A percentile compares a stretch with the other conserved stretches of the same genome.
Conservation (phyloP, 148 eudicot genomes). For the Rhododendron griersonianum region DNA sequence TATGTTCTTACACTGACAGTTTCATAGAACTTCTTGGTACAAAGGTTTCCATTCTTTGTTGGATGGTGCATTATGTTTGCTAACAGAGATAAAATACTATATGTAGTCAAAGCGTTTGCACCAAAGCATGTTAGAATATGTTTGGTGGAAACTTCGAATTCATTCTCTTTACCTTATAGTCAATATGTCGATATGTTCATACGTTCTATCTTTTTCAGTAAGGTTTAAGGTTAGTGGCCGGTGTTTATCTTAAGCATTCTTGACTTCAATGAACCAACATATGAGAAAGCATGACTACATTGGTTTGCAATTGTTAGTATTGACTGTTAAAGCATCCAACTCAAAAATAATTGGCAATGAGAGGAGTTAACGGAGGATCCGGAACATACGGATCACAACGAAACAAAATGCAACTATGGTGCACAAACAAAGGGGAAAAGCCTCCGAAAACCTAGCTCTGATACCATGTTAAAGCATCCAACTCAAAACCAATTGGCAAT, state of each 20-base stretch:
- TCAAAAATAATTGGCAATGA: too few relatives aligned
- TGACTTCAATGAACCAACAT: conserved; percentile 1
- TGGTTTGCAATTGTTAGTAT: background rate
- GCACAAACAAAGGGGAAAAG: too few relatives aligned
- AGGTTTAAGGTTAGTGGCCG: background rate
- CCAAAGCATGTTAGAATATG: background rate
- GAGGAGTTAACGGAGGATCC: too few relatives aligned
- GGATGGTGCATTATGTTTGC: background rate
- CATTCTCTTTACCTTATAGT: background rate
- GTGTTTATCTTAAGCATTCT: background rate
- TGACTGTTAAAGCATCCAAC: background rate
- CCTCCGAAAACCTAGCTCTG: too few relatives aligned
- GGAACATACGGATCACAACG: too few relatives aligned
- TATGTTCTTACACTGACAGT: conserved; percentile 33
- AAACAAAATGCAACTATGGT: too few relatives aligned
- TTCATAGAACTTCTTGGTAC: background rate
- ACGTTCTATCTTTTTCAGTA: background rate
- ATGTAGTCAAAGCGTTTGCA: background rate
- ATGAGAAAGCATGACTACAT: background rate
- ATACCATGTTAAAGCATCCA: background rate
- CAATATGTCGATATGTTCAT: background rate
- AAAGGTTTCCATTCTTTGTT: background rate
- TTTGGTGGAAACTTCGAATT: background rate
- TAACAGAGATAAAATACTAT: background rate
- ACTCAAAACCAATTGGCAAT: background rate